Evolutionary conservation across 139 green algal species (phyloP), one percentile per base, ranked within the genome.

Genomic region (Choricystis sp.): DNA sequence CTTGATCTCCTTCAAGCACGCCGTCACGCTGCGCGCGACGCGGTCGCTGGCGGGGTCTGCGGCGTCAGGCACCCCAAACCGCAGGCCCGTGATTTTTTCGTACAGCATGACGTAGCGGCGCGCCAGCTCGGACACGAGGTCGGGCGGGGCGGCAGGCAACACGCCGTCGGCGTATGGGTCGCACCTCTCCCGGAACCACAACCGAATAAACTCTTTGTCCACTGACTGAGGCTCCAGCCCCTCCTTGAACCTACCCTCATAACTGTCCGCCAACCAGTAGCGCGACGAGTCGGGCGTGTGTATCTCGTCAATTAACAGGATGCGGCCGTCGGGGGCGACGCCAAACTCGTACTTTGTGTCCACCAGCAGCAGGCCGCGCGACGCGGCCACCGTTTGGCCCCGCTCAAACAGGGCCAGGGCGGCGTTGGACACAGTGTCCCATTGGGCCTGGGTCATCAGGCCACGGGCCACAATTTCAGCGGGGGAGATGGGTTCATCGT

Each of bases 131-230:
- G 59, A 60, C n/a, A 95, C 82, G 28, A 98, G 79, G 62, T 94
- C 85, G 3, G 60, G 60, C 0, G 91, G 91, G 1, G 90, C 89
- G 60, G 88, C 82, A n/a, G 89, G 89, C 28, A 96, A 74, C 59
- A 84, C 74, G 69, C 83, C 63, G 75, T 98, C 91, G 20, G 88
- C 86, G 76, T 98, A 99, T 2, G 93, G 91, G 72, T 98, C 93
- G 73, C 92, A 99, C 57, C 89, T 72, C 24, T 81, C 72, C 0
- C 81, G 61, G 74, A 98, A 98, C 93, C 93, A 99, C 23, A 98
- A 79, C 23, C 93, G 75, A 63, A 98, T 70, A 73, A 99, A 99
- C 78, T 99, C 93, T 79, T 99, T 99, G 79, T 99, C 93, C 21
- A 99, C 94, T 75, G 89, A 97, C 72, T 97, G 77, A 48, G 86